Conservation (phyloP, 805 yeast genomes). For the Maudiozyma pseudohumilis region DNA sequence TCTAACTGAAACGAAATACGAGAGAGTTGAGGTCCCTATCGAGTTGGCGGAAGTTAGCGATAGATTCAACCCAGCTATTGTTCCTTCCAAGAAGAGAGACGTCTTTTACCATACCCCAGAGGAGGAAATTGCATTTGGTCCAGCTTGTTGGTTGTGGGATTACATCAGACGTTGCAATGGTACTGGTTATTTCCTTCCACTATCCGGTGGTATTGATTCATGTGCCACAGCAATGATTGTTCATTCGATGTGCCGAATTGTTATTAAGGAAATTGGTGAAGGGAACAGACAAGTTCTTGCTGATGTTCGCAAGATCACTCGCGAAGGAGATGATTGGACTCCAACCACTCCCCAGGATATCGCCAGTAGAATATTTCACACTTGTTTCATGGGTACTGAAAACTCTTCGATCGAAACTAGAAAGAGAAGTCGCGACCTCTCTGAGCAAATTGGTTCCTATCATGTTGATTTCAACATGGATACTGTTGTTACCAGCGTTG, state of each 20-base stretch:
- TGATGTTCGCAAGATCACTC: constrained; percentile 65
- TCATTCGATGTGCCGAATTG: constrained; percentile 86
- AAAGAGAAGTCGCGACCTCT: constrained; percentile 65
- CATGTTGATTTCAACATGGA: constrained; percentile 94
- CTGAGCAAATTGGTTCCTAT: constrained; percentile 70
- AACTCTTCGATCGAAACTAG: constrained; percentile 88
- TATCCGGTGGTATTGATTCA: constrained; percentile 95
- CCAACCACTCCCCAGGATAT: constrained; percentile 73
- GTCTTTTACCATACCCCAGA: constrained; percentile 72
- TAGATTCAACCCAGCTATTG: constrained; percentile 50
- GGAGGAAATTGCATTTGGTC: constrained; percentile 95
- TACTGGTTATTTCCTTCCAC: constrained; percentile 85
- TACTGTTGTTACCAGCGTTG: constrained; percentile 60
- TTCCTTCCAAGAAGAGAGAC: constrained; percentile 44
- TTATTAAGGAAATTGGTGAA: constrained; percentile 53
- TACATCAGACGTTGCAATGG: constrained; percentile 84
- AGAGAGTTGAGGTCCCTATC: constrained; percentile 50
- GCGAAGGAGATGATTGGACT: constrained; percentile 45
- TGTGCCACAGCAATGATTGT: constrained; percentile 96
- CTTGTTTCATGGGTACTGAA: constrained; percentile 91
- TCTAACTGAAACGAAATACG: constrained; percentile 29
- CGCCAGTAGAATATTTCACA: constrained; percentile 68
- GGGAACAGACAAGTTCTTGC: constrained; percentile 66
- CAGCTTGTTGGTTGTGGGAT: constrained; percentile 99
- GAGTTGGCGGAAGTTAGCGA: constrained; percentile 54